phyloP scores from a whole-genome alignment of 176 grass and related monocot genomes.

The Raddia distichophylla region DNA sequence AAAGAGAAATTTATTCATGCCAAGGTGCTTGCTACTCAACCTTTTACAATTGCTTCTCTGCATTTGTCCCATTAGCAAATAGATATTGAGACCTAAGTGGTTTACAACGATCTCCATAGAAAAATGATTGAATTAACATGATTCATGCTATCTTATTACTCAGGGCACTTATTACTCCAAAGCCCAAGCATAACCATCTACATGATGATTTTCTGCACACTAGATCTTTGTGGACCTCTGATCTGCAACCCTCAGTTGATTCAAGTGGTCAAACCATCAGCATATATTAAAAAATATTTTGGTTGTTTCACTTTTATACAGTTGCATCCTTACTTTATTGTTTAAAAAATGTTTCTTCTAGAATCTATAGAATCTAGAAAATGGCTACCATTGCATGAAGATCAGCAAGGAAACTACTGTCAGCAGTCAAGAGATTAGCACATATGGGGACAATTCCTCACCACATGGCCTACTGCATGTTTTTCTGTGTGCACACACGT shows the following conservation, averaged over 20 bases:
- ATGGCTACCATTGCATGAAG: constrained; percentile 14
- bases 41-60: constrained; percentile 38
- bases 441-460: background rate
- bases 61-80: constrained; percentile 22
- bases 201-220: background rate
- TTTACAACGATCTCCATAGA: constrained; percentile 6
- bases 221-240: constrained; percentile 20
- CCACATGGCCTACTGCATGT: background rate
- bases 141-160: constrained; percentile 34
- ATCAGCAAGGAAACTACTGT: constrained; percentile 6
- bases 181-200: background rate
- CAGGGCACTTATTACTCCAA: constrained; percentile 29
- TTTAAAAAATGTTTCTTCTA: background rate
- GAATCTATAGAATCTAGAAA: background rate
- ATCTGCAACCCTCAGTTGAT: constrained; percentile 28
- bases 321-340: background rate
- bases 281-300: constrained; percentile 7
- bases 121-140: constrained; percentile 27
- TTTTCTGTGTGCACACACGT: background rate
- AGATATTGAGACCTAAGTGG: constrained; percentile 25
- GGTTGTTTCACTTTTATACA: constrained; percentile 23
- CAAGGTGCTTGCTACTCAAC: constrained; percentile 61
- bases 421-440: background rate
- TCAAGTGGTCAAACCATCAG: background rate
- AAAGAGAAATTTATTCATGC: constrained; percentile 98